phyloP scores from a whole-genome alignment of 192 early-diverging fungal species.

The Gryganskiella cystojenkinii region DNA sequence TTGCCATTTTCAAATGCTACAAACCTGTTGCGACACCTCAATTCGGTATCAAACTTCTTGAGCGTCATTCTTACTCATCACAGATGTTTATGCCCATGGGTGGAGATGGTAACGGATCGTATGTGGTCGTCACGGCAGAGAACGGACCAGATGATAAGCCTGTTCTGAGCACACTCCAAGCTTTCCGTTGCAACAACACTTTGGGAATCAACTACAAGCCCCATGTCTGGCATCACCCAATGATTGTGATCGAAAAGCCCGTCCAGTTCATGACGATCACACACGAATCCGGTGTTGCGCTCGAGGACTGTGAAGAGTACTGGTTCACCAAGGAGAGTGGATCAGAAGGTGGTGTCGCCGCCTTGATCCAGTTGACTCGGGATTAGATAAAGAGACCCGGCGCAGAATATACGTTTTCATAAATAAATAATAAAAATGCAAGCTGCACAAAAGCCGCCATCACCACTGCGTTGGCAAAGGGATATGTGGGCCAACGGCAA shows the following conservation, averaged over 20 bases:
- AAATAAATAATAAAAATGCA: too few species aligned
- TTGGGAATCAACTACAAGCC: slow-evolving; percentile 87
- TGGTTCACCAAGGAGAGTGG: slow-evolving; percentile 53
- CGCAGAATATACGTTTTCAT: too few species aligned
- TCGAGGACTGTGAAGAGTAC: slow-evolving; percentile 84
- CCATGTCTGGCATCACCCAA: slow-evolving; percentile 94
- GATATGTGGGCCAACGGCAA: too few species aligned
- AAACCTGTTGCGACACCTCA: slow-evolving; percentile 59
- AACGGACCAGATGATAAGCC: slow-evolving; percentile 71
- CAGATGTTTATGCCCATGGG: slow-evolving; percentile 91
- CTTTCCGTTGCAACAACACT: slow-evolving; percentile 74
- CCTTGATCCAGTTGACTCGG: slow-evolving; percentile 31
- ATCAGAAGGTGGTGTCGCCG: slow-evolving; percentile 32
- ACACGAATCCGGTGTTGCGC: slow-evolving; percentile 75
- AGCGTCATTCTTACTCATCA: slow-evolving; percentile 87
- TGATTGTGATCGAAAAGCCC: slow-evolving; percentile 69
- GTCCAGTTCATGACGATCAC: slow-evolving; percentile 63
- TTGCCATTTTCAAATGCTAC: slow-evolving; percentile 53
- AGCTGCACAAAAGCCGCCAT: too few species aligned
- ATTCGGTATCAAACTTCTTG: slow-evolving; percentile 79
- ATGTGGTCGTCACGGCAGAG: slow-evolving; percentile 48
- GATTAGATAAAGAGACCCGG: neutral
- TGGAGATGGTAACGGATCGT: slow-evolving; percentile 52
- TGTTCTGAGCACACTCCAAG: slow-evolving; percentile 75
- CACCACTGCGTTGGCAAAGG: too few species aligned